phyloP scores from a whole-genome alignment of 2,329 filamentous ascomycete genomes.

The Aciculosporium take region DNA sequence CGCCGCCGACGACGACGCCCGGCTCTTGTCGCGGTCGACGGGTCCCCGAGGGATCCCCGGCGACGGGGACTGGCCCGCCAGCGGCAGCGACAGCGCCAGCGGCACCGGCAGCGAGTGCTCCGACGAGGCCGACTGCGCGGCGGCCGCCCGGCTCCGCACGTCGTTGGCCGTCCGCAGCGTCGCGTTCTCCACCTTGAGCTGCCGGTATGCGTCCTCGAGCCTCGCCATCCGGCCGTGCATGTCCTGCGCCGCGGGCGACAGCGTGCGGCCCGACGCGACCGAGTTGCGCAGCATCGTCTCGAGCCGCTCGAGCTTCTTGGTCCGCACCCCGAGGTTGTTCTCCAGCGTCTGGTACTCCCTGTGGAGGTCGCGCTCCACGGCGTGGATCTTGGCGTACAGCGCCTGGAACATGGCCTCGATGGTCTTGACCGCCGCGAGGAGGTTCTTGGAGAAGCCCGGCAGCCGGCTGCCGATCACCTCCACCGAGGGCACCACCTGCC shows the following conservation, averaged over 20 bases:
- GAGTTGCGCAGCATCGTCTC: constrained; percentile 64
- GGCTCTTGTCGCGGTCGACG: constrained; percentile 31
- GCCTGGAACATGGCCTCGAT: constrained; percentile 66
- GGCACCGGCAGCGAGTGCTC: constrained; percentile 16
- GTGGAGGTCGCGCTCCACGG: constrained; percentile 78
- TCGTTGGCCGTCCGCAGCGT: constrained; percentile 53
- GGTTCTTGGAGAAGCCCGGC: constrained; percentile 78
- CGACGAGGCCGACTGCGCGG: constrained; percentile 26
- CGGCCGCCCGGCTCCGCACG: constrained; percentile 36
- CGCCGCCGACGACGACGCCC: constrained; percentile 19
- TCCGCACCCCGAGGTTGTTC: constrained; percentile 60
- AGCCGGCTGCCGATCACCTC: constrained; percentile 79
- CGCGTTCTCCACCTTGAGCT: constrained; percentile 51
- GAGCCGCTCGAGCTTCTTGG: constrained; percentile 75
- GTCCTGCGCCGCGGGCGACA: constrained; percentile 28
- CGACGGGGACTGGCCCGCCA: constrained; percentile 32
- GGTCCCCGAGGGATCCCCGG: constrained; percentile 39
- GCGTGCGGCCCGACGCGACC: constrained; percentile 34
- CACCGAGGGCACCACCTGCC: constrained; percentile 65
- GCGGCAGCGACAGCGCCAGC: constrained; percentile 15
- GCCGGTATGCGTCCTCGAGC: constrained; percentile 46
- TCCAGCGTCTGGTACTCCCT: constrained; percentile 84
- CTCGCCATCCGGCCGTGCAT: constrained; percentile 34
- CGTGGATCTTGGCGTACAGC: constrained; percentile 68
- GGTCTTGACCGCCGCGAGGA: constrained; percentile 73